Conservation (phyloP, 371 early-diverging fungal species). For the Catenaria anguillulae region DNA sequence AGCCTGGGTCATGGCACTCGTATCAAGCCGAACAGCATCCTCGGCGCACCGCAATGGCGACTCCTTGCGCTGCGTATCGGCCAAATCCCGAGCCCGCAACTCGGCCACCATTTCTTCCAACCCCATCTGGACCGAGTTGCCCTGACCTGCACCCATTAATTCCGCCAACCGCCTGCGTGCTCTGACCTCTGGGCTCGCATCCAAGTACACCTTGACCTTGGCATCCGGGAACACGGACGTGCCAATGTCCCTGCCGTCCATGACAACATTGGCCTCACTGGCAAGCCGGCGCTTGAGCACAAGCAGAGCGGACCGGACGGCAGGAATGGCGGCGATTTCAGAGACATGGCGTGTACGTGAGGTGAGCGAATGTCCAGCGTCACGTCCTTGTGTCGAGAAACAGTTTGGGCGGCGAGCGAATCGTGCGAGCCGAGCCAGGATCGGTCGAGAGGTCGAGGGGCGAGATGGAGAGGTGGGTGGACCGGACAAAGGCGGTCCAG, state of each 20-base stretch:
- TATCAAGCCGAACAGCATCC: slow-evolving; percentile 71
- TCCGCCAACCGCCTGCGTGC: slow-evolving; percentile 65
- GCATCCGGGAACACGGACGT: slow-evolving; percentile 78
- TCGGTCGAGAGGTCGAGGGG: slow-evolving; percentile 12
- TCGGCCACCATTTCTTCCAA: slow-evolving; percentile 43
- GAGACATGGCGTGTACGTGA: slow-evolving; percentile 45
- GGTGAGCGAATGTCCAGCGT: slow-evolving; percentile 46
- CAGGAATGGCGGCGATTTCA: slow-evolving; percentile 48
- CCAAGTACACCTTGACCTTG: slow-evolving; percentile 73
- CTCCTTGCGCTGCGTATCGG: slow-evolving; percentile 52
- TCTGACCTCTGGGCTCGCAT: slow-evolving; percentile 53
- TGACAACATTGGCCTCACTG: slow-evolving; percentile 47
- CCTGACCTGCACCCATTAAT: slow-evolving; percentile 16
- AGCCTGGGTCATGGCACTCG: slow-evolving; percentile 50
- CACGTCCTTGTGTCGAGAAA: slow-evolving; percentile 52
- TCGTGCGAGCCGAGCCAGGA: background rate
- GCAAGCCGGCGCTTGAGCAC: slow-evolving; percentile 37
- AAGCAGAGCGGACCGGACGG: slow-evolving; percentile 45
- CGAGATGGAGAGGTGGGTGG: slow-evolving; percentile 20
- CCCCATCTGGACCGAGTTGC: background rate
- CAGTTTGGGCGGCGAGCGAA: slow-evolving; percentile 26
- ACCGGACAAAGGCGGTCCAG: slow-evolving; percentile 8
- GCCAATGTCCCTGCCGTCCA: slow-evolving; percentile 93
- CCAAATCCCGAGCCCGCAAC: slow-evolving; percentile 51
- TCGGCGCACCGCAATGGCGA: slow-evolving; percentile 63